Evolutionary conservation across 2,329 filamentous ascomycete genomes (phyloP).

Genomic region (Rachicladosporium sp.): DNA sequence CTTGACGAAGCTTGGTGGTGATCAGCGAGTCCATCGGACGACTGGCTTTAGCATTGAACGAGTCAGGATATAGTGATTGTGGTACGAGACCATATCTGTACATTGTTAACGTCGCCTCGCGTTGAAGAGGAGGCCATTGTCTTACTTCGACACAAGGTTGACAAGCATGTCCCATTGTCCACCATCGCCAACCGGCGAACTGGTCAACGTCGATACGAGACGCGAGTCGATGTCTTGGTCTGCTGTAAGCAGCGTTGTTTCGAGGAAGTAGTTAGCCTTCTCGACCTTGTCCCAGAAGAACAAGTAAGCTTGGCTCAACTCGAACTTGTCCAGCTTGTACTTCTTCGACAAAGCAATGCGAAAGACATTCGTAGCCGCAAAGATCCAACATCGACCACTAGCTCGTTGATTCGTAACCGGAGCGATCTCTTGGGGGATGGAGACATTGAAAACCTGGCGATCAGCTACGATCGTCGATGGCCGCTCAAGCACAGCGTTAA

Average conservation of each 20-base stretch:
- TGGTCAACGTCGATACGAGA: slow-evolving; percentile 57
- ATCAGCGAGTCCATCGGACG: slow-evolving; percentile 58
- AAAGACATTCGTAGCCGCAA: slow-evolving; percentile 84
- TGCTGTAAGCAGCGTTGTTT: slow-evolving; percentile 66
- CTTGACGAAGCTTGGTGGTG: slow-evolving; percentile 77
- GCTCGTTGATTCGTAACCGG: slow-evolving; percentile 77
- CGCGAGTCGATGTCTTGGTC: slow-evolving; percentile 58
- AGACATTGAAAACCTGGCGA: slow-evolving; percentile 71
- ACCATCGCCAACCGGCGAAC: slow-evolving; percentile 61
- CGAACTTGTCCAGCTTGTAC: slow-evolving; percentile 64
- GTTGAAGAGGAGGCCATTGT: slow-evolving; percentile 44
- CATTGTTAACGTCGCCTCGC: slow-evolving; percentile 26
- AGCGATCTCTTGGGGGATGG: slow-evolving; percentile 67
- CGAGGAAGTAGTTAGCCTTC: slow-evolving; percentile 80
- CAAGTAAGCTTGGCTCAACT: slow-evolving; percentile 77
- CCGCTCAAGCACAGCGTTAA: slow-evolving; percentile 53
- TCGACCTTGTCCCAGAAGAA: slow-evolving; percentile 95
- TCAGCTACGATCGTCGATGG: slow-evolving; percentile 52
- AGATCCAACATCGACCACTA: slow-evolving; percentile 82
- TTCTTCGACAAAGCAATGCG: slow-evolving; percentile 78
- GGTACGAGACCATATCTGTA: slow-evolving; percentile 73
- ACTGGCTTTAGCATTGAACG: slow-evolving; percentile 63
- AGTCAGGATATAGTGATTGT: slow-evolving; percentile 69
- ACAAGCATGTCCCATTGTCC: slow-evolving; percentile 89
- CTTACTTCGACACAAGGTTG: slow-evolving; percentile 74